Evolutionary conservation across 768 basidiomycete species (phyloP).

Genomic region (Leccinum aurantiacum): DNA sequence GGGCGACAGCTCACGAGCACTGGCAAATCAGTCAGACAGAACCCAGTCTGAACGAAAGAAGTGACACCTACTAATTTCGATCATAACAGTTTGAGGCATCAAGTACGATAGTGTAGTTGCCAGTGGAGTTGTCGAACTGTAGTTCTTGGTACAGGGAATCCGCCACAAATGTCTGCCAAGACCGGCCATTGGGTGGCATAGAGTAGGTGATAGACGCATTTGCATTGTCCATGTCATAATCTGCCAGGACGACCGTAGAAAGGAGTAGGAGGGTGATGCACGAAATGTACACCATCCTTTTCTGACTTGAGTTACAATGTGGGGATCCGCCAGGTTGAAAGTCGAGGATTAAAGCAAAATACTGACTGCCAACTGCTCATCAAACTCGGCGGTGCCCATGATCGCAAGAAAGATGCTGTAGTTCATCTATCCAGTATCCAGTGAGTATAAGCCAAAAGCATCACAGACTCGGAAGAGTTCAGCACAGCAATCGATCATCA

Average conservation of each 20-base stretch:
- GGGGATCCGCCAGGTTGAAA: background rate
- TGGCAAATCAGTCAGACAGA: conserved; percentile 6
- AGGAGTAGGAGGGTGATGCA: conserved; percentile 12
- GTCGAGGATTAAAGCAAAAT: background rate
- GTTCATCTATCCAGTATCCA: background rate
- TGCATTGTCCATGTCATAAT: too few relatives aligned
- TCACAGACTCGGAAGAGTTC: background rate
- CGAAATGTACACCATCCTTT: background rate
- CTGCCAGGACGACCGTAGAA: background rate
- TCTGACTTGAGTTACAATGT: background rate
- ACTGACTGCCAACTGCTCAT: too few relatives aligned
- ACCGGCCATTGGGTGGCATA: background rate
- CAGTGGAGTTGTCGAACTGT: conserved; percentile 15
- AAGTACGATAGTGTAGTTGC: conserved; percentile 17
- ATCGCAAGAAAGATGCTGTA: background rate
- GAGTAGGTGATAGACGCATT: too few relatives aligned
- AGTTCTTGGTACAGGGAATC: background rate
- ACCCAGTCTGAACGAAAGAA: background rate
- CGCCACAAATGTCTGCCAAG: conserved; percentile 7
- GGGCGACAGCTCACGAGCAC: conserved; percentile 15
- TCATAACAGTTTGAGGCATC: conserved; percentile 22
- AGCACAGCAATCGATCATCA: background rate
- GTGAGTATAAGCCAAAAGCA: background rate
- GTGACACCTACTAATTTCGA: conserved; percentile 25
- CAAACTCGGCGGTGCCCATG: background rate